Base-by-base conservation (phyloP, 2,329 filamentous ascomycete genomes). In the Aspergillus pseudoterreus region DNA sequence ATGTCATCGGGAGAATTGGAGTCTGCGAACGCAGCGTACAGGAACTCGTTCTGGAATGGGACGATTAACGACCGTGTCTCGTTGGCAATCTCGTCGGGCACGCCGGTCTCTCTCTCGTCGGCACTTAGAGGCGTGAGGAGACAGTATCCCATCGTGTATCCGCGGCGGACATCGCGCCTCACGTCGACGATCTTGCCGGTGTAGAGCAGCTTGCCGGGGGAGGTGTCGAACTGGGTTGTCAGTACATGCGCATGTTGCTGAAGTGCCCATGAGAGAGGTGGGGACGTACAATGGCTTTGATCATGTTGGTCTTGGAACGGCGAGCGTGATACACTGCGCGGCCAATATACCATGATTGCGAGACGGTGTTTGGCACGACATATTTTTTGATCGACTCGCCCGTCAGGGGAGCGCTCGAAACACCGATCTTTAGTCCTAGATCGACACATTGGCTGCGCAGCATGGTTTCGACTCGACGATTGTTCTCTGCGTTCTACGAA, bases 101-200 rank as follows among this genome's bases (percentile, higher is more conserved):
- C 11, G 39, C 5, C 17, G 11, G 10, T 42, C 17, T 42, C 39
- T 19, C 19, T n/a, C 39, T 42, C 39, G 39, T 42, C 39, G 5
- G 39, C 39, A 42, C 17, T 67, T 52, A 2, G 66, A 66, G 3
- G 39, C 11, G 60, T 64, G 35, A 70, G 55, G 5, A 63, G 57
- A 49, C 63, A 64, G 17, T 60, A 52, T 11, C 67, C 67, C 62
- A 67, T 74, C 57, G 57, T 75, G 65, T 70, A 75, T 61, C 63
- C 73, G 54, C 41, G 71, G 50, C 62, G 65, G 33, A 69, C 57
- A 4, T 65, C 60, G 22, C 74, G 65, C 38, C 71, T 69, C 2
- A 77, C 74, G 21, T 73, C 72, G 10, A 75, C 64, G 38, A 77
- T 73, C 53, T 77, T 77, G 27, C 74, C 74, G 30, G 70, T 73